phyloP scores from a whole-genome alignment of 441 rosid species.

The Euphorbia celastroides region DNA sequence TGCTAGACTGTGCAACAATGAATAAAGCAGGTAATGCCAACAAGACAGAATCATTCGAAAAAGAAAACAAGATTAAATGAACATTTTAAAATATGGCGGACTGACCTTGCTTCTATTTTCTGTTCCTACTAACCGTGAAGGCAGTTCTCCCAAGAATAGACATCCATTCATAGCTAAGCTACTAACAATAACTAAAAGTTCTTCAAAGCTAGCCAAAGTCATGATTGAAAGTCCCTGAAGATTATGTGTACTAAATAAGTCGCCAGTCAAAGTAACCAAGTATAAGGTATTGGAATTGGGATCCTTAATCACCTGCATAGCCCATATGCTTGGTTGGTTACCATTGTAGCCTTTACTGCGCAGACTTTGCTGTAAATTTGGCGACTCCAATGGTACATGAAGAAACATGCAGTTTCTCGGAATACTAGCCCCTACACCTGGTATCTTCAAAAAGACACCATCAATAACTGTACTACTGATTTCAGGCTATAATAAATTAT shows the following conservation, averaged over 20 bases:
- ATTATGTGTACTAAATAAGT: slow-evolving; percentile 5
- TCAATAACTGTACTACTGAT: slow-evolving; percentile 4
- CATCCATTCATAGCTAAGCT: slow-evolving; percentile 65
- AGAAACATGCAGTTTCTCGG: slow-evolving; percentile 61
- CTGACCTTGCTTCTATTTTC: slow-evolving; percentile 49
- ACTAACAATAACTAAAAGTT: slow-evolving; percentile 49
- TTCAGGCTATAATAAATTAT: slow-evolving; percentile 5
- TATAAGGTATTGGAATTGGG: neutral
- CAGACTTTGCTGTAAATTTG: slow-evolving; percentile 43
- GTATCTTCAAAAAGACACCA: slow-evolving; percentile 25
- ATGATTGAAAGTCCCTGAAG: slow-evolving; percentile 59
- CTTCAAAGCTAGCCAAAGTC: slow-evolving; percentile 68
- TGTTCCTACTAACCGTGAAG: slow-evolving; percentile 55
- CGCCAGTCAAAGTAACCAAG: slow-evolving; percentile 5
- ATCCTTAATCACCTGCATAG: slow-evolving; percentile 54
- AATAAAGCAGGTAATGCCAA: slow-evolving; percentile 9
- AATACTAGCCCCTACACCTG: slow-evolving; percentile 82
- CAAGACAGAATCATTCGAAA: neutral
- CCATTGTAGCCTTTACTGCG: slow-evolving; percentile 65
- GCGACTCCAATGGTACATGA: slow-evolving; percentile 59
- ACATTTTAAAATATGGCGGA: slow-evolving; percentile 6
- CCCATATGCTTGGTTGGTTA: slow-evolving; percentile 73
- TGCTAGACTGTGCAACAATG: slow-evolving; percentile 39
- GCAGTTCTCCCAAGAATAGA: slow-evolving; percentile 70
- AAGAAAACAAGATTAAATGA: neutral